Conservation (phyloP, 345 rosid genomes). For the Euphorbia lathyris region DNA sequence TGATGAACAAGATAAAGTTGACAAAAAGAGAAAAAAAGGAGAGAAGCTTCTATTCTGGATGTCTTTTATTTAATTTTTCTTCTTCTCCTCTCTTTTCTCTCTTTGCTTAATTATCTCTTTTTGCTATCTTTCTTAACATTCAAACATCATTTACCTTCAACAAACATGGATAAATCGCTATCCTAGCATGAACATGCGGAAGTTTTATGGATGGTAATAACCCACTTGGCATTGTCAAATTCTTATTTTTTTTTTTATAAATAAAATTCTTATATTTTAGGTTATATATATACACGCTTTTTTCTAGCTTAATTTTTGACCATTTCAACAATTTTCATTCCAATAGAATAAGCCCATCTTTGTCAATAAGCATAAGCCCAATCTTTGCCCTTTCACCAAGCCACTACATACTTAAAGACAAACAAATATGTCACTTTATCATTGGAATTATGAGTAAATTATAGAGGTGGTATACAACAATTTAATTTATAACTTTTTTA, state of each 20-base stretch:
- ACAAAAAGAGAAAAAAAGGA: background rate
- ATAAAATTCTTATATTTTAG: too few species aligned
- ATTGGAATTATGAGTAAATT: too few species aligned
- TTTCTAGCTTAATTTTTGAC: too few species aligned
- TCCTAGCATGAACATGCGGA: slow-evolving; percentile 6
- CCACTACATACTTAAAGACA: too few species aligned
- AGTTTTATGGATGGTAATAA: slow-evolving; percentile 12
- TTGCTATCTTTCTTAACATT: background rate
- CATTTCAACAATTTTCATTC: too few species aligned
- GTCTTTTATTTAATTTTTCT: background rate
- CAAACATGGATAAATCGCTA: slow-evolving; percentile 6
- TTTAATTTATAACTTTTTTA: too few species aligned
- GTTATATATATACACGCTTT: too few species aligned
- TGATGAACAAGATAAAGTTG: background rate
- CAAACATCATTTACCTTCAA: background rate
- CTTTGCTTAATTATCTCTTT: background rate
- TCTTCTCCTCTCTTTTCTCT: background rate
- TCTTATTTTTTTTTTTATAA: background rate
- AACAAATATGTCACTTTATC: too few species aligned
- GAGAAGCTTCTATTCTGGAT: background rate
- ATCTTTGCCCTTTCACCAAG: too few species aligned
- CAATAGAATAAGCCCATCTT: too few species aligned
- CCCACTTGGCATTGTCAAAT: slow-evolving; percentile 9
- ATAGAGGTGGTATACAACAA: too few species aligned
- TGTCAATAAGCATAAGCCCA: too few species aligned